These are phyloP conservation scores for Besnoitia besnoiti DNA, from an alignment of 169 alveolate genomes.

Conservation along the genomic window DNA sequence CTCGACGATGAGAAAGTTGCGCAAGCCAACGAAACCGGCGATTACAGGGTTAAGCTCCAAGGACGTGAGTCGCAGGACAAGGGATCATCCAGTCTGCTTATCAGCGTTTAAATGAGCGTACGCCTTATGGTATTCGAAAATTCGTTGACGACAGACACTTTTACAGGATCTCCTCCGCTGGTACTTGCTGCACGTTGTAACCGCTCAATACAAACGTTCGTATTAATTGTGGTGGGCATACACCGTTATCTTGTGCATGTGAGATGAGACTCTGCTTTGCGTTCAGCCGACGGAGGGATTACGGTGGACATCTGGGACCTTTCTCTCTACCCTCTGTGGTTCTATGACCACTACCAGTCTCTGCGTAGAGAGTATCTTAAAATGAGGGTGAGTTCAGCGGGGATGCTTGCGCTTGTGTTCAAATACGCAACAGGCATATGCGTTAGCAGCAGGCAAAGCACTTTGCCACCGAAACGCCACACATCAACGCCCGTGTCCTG, in stretches of 20 bases:
- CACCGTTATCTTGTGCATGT: background rate
- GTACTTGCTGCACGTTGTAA: background rate
- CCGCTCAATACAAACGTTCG: background rate
- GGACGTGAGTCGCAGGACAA: background rate
- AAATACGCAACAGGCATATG: background rate
- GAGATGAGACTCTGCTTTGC: background rate
- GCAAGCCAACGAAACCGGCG: background rate
- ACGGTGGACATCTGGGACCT: constrained; percentile 41
- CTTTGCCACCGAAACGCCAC: too few relatives aligned
- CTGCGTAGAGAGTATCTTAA: constrained; percentile 25
- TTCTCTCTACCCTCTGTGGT: background rate
- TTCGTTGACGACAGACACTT: too few relatives aligned
- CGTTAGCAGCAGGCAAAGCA: too few relatives aligned
- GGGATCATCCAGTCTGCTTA: too few relatives aligned
- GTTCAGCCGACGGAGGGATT: constrained; percentile 33
- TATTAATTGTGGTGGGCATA: background rate
- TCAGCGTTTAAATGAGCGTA: background rate
- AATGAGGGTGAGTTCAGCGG: background rate
- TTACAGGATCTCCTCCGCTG: too few relatives aligned
- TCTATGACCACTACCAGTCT: constrained; percentile 37
- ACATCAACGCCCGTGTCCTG: too few relatives aligned
- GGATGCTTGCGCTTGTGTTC: background rate
- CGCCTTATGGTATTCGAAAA: too few relatives aligned
- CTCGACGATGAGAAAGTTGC: background rate
- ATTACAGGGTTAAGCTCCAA: constrained; percentile 8